A percentile compares a stretch with the other conserved stretches of the same genome.
phyloP scores from a whole-genome alignment of 768 basidiomycete species.

The Rhodotorula toruloides region DNA sequence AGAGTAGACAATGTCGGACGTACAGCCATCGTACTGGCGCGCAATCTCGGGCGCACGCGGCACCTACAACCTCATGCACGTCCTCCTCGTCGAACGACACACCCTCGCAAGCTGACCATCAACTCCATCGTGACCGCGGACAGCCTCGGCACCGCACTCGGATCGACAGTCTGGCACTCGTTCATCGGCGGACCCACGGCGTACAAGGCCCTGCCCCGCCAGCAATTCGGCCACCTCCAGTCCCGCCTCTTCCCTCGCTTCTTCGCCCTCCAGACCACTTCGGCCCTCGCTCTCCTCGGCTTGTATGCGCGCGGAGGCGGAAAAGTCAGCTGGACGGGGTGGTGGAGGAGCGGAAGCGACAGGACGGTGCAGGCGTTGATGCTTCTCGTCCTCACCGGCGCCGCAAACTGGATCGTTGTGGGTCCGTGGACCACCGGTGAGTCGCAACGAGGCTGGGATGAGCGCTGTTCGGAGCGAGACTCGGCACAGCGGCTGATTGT shows the following conservation, averaged over 20 bases:
- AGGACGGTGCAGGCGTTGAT: constrained; percentile 26
- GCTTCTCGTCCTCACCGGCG: constrained; percentile 9
- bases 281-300: constrained; percentile 14
- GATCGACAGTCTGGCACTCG: constrained; percentile 27
- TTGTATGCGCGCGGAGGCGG: constrained; percentile 15
- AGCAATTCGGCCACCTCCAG: constrained; percentile 39
- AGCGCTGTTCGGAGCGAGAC: too few relatives aligned
- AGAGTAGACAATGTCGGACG: too few relatives aligned
- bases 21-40: constrained; percentile 9
- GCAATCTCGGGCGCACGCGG: constrained; percentile 6
- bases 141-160: constrained; percentile 26
- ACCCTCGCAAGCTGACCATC: neutral
- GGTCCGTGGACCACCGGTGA: constrained; percentile 36
- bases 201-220: constrained; percentile 34
- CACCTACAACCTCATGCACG: constrained; percentile 24
- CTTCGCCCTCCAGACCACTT: constrained; percentile 18
- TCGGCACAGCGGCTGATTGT: too few relatives aligned
- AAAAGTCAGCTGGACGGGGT: neutral
- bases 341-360: constrained; percentile 1
- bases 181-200: constrained; percentile 26
- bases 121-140: neutral
- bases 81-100: neutral
- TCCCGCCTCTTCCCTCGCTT: constrained; percentile 35
- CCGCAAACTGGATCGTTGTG: constrained; percentile 29
- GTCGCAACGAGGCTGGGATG: neutral